Evolutionary conservation across 164 flowering plant species (phyloP), one percentile per base, ranked within the genome.

Genomic region (Vitis amurensis): DNA sequence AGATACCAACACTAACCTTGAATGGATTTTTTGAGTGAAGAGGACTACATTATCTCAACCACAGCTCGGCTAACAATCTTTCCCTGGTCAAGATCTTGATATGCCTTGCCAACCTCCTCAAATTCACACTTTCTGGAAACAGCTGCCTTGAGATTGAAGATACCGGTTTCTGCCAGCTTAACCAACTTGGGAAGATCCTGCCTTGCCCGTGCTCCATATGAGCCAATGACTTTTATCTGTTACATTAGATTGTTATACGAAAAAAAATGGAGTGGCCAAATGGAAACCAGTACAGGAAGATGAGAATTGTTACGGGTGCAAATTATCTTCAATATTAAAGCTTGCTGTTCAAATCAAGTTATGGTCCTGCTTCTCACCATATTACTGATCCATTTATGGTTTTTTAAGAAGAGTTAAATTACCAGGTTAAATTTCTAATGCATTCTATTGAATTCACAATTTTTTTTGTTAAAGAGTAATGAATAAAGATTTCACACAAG

Each of bases 51-150:
- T 48, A 92, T 90, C 83, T 91, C 93, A 9, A 91, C 89, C 1
- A 95, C 97, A 62, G 89, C 97, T 64, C 98, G 89, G 49, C 99
- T 89, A 29, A 87, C 69, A 17, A 93, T 90, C 7, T 57, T 84
- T 29, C 99, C 98, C 49, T 77, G 66, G 72, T 90, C 81, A 49
- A 95, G 97, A 81, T 95, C 95, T 59, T 91, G 72, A 70, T 85
- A 93, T 55, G 94, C 97, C 67, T 85, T 64, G 37, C 59, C 82
- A 2, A 90, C 91, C 59, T 95, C 99, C 70, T 91, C 97, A 63
- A 95, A 86, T 72, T 76, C 85, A 83, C 91, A 91, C 71, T 77
- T 91, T 67, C 86, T 83, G n/a, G 99, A 86, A 80, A 93, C 89
- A 9, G 98, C 88, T 50, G 81, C 79, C 27, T 23, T 68, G 13